Percentiles rank a stretch among this genome's conserved stretches.
Conservation (phyloP, 2,329 filamentous ascomycete genomes). For the Fusarium succisae region DNA sequence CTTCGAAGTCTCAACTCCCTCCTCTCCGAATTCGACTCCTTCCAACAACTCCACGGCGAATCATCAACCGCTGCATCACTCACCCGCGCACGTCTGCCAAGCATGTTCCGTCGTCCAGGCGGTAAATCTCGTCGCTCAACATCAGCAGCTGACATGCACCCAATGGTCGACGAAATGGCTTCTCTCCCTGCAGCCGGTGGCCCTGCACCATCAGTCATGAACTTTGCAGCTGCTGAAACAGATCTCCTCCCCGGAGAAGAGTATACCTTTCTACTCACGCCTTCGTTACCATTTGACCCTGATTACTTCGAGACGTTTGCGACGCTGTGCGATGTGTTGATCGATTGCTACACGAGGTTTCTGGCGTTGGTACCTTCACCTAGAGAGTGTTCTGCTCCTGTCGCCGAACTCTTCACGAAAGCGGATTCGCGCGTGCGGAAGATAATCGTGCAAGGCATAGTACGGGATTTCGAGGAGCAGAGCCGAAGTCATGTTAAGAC, state of each 20-base stretch:
- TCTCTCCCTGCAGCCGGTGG: conserved; percentile 40
- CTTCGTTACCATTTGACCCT: conserved; percentile 90
- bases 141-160: conserved; percentile 55
- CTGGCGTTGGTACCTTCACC: conserved; percentile 79
- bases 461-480: conserved; percentile 92
- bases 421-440: conserved; percentile 87
- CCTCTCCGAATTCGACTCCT: conserved; percentile 90
- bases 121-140: conserved; percentile 66
- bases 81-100: conserved; percentile 80
- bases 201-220: conserved; percentile 58
- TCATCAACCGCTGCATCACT: conserved; percentile 77
- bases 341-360: conserved; percentile 88
- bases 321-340: conserved; percentile 92
- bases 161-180: conserved; percentile 46
- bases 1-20: conserved; percentile 86
- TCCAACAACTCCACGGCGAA: conserved; percentile 85
- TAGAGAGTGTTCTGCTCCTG: conserved; percentile 71
- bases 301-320: conserved; percentile 98
- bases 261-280: conserved; percentile 90
- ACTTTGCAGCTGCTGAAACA: conserved; percentile 66
- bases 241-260: conserved; percentile 84
- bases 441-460: conserved; percentile 84
- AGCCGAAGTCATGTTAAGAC: conserved; percentile 79
- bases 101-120: conserved; percentile 79
- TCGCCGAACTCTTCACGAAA: conserved; percentile 90